These are phyloP conservation scores for Neurospora pannonica DNA, from an alignment of 495 filamentous ascomycete species.

Conservation along the genomic window DNA sequence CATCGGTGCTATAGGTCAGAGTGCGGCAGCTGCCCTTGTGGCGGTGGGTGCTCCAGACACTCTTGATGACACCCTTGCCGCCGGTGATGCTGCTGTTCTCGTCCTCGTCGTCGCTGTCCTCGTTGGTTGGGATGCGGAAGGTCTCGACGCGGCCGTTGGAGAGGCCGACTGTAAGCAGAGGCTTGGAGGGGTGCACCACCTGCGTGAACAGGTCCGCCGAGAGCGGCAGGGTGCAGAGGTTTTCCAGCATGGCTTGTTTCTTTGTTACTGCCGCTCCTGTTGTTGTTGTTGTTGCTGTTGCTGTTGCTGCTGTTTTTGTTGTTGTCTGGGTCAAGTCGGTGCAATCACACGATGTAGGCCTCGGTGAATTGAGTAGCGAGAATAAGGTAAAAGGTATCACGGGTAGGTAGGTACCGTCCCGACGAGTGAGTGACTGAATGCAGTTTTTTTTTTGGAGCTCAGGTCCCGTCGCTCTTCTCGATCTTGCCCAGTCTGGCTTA, in stretches of 20 bases:
- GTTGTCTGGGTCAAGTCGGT: neutral
- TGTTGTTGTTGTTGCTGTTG: neutral
- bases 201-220: slow-evolving; percentile 82
- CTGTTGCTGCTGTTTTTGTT: neutral
- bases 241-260: slow-evolving; percentile 53
- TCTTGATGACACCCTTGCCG: slow-evolving; percentile 69
- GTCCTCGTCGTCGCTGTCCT: slow-evolving; percentile 38
- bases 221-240: slow-evolving; percentile 80
- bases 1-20: slow-evolving; percentile 68
- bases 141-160: slow-evolving; percentile 78
- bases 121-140: slow-evolving; percentile 60
- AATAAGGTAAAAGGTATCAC: neutral
- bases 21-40: slow-evolving; percentile 88
- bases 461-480: neutral
- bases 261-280: too few relatives aligned
- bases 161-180: slow-evolving; percentile 78
- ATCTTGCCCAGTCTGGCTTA: neutral
- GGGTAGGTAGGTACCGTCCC: neutral
- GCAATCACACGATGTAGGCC: neutral
- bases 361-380: neutral
- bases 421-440: neutral
- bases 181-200: slow-evolving; percentile 71
- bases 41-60: slow-evolving; percentile 73
- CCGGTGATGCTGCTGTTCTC: slow-evolving; percentile 40
- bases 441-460: neutral